Percentiles rank a stretch among this genome's conserved stretches.
These are phyloP conservation scores for Penicillium lividum DNA, from an alignment of 495 filamentous ascomycete species.

Conservation along the genomic window DNA sequence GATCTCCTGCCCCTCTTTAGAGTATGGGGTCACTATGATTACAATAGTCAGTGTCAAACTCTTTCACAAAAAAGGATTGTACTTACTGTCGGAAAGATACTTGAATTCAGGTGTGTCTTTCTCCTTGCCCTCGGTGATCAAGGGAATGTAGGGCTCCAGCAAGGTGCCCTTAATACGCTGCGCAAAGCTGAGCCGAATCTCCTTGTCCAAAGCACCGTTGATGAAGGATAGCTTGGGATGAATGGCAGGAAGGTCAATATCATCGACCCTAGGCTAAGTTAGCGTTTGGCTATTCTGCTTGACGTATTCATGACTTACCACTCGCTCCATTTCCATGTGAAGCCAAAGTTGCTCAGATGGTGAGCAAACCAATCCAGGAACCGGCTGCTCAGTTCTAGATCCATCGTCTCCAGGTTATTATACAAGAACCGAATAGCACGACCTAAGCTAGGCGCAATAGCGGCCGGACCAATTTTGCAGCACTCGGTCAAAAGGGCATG, in stretches of 20 bases:
- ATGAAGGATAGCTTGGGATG: slow-evolving; percentile 95
- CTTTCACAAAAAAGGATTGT: not conserved
- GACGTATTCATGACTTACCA: slow-evolving; percentile 56
- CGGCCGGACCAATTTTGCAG: slow-evolving; percentile 92
- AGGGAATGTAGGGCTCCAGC: slow-evolving; percentile 75
- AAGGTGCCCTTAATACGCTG: slow-evolving; percentile 94
- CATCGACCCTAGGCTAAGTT: slow-evolving; percentile 61
- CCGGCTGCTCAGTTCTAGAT: slow-evolving; percentile 80
- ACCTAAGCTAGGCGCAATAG: slow-evolving; percentile 92
- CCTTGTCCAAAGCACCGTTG: slow-evolving; percentile 86
- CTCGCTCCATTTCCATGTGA: slow-evolving; percentile 99
- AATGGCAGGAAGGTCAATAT: slow-evolving; percentile 71
- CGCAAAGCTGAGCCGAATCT: slow-evolving; percentile 94
- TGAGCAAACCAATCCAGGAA: slow-evolving; percentile 99
- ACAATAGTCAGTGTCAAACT: not conserved
- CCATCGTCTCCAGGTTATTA: slow-evolving; percentile 73
- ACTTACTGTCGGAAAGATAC: slow-evolving; percentile 74
- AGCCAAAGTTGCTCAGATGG: slow-evolving; percentile 97
- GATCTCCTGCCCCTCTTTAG: slow-evolving; percentile 75
- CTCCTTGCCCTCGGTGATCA: slow-evolving; percentile 86
- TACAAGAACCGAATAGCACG: slow-evolving; percentile 93
- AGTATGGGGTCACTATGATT: slow-evolving; percentile 70
- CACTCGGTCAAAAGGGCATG: slow-evolving; percentile 91
- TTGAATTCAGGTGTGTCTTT: slow-evolving; percentile 95
- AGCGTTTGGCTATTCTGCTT: slow-evolving; percentile 6